phyloP scores from a whole-genome alignment of 2,329 filamentous ascomycete genomes.

The Penicillium hesseltinei region DNA sequence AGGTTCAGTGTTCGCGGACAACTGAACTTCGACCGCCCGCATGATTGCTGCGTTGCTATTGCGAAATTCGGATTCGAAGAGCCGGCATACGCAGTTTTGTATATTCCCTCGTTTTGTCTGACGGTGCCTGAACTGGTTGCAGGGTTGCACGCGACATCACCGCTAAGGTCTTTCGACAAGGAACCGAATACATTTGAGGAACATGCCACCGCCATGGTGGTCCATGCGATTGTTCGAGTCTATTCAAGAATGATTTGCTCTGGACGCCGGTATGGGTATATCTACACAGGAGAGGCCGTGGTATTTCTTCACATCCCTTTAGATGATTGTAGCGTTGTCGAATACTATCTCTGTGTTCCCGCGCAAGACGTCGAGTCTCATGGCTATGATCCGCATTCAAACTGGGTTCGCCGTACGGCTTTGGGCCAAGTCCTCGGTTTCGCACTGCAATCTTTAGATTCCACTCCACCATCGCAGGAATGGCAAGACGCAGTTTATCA shows the following conservation, averaged over 20 bases:
- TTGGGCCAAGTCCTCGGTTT: slow-evolving; percentile 2
- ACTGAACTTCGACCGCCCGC: neutral
- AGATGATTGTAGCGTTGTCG: slow-evolving; percentile 20
- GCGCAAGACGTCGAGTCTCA: slow-evolving; percentile 24
- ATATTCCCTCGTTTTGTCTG: slow-evolving; percentile 30
- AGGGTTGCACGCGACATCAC: slow-evolving; percentile 27
- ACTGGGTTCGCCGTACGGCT: neutral
- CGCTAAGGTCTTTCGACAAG: slow-evolving; percentile 26
- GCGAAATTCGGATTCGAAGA: neutral
- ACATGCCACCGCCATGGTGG: slow-evolving; percentile 24
- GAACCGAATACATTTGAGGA: slow-evolving; percentile 27
- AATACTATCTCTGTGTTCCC: slow-evolving; percentile 28
- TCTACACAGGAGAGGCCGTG: slow-evolving; percentile 33
- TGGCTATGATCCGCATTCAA: neutral
- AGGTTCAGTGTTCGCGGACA: neutral
- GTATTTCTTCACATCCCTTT: slow-evolving; percentile 31
- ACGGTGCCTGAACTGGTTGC: slow-evolving; percentile 23
- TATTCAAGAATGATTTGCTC: slow-evolving; percentile 32
- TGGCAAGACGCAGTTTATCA: neutral
- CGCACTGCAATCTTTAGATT: neutral
- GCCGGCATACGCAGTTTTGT: slow-evolving; percentile 27
- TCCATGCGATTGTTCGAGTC: slow-evolving; percentile 29
- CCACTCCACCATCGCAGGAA: neutral
- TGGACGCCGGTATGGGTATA: slow-evolving; percentile 27
- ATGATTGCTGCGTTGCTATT: neutral